These are phyloP conservation scores for Alternaria sp. DNA, from an alignment of 2,329 filamentous ascomycete species.

Conservation along the genomic window DNA sequence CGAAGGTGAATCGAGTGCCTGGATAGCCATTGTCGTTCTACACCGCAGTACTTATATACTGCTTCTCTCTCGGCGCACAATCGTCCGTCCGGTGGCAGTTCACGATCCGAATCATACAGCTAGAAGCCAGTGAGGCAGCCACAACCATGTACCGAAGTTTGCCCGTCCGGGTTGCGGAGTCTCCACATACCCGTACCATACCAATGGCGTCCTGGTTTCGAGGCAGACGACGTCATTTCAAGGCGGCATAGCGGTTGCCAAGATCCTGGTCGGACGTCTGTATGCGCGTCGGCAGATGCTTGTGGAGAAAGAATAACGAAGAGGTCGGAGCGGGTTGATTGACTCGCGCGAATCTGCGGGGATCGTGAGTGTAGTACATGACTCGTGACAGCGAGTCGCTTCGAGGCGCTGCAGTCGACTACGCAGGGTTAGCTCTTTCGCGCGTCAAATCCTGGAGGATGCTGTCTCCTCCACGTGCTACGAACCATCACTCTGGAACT, in stretches of 20 bases:
- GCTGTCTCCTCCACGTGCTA: conserved; percentile 4
- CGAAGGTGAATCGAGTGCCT: conserved; percentile 16
- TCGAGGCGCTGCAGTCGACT: background rate
- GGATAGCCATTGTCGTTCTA: conserved; percentile 1
- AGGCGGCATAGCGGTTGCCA: conserved; percentile 30
- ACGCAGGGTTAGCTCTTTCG: background rate
- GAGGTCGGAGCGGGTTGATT: conserved; percentile 8
- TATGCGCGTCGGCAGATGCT: conserved; percentile 23
- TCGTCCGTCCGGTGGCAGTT: conserved; percentile 14
- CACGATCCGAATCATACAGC: background rate
- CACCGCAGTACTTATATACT: conserved; percentile 30
- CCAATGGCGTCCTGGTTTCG: conserved; percentile 23
- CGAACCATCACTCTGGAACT: background rate
- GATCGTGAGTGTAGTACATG: conserved; percentile 6
- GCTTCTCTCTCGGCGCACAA: conserved; percentile 3
- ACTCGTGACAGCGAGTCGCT: conserved; percentile 2
- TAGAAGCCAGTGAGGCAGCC: conserved; percentile 8
- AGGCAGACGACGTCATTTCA: conserved; percentile 12
- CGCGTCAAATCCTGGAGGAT: background rate
- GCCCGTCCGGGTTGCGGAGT: conserved; percentile 29
- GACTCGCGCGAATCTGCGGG: conserved; percentile 11
- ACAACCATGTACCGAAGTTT: conserved; percentile 32
- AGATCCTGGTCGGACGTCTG: conserved; percentile 28
- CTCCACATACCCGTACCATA: conserved; percentile 20
- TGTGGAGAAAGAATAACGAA: conserved; percentile 16